phyloP scores from a whole-genome alignment of 2,329 filamentous ascomycete species.

The Arthrobotrys iridis region DNA sequence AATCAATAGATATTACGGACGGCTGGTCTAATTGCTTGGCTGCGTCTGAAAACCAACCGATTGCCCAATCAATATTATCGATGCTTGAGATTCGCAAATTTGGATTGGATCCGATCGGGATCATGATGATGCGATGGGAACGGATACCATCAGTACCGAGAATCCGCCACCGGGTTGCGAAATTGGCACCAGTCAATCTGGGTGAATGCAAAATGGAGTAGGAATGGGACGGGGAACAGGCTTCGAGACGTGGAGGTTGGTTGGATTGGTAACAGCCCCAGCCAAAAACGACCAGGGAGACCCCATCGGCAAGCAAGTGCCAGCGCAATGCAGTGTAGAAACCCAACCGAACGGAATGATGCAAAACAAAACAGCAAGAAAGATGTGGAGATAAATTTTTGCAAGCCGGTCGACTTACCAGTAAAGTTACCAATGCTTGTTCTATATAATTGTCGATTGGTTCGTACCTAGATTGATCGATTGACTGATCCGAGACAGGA shows the following conservation, averaged over 20 bases:
- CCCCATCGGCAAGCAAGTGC: too few species aligned
- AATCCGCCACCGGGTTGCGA: constrained; percentile 42
- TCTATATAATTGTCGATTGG: too few species aligned
- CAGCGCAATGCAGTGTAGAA: too few species aligned
- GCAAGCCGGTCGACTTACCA: too few species aligned
- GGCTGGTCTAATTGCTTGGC: constrained; percentile 15
- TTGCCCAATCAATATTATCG: neutral
- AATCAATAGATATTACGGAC: neutral
- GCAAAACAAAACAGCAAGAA: neutral
- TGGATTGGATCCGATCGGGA: neutral
- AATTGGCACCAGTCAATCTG: constrained; percentile 46
- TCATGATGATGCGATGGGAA: constrained; percentile 9
- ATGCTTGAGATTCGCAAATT: neutral
- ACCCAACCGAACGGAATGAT: constrained; percentile 8
- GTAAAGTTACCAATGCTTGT: too few species aligned
- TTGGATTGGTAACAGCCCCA: constrained; percentile 33
- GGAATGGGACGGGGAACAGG: constrained; percentile 43
- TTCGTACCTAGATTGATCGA: too few species aligned
- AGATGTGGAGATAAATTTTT: too few species aligned
- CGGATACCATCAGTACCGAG: constrained; percentile 46
- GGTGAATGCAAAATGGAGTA: constrained; percentile 25
- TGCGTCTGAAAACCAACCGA: too few species aligned
- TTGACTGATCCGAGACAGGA: too few species aligned
- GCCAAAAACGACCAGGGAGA: constrained; percentile 23
- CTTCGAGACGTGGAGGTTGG: constrained; percentile 20